phyloP scores from a whole-genome alignment of 129 eudicot genomes.

The Escallonia rubra region DNA sequence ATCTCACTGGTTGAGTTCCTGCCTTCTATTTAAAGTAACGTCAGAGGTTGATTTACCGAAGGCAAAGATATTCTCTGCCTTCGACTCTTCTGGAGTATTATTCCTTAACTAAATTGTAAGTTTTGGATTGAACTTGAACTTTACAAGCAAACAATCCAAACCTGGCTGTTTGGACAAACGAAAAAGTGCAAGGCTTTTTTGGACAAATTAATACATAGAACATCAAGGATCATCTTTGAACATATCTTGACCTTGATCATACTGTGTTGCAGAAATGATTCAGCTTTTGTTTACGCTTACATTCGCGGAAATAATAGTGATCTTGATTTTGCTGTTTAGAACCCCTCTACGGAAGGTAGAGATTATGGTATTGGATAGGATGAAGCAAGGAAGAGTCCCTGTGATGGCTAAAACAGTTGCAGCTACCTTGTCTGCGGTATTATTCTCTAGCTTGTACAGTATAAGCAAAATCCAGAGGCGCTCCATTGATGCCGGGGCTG shows the following conservation, averaged over 20 bases:
- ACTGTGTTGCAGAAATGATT: slow-evolving; percentile 24
- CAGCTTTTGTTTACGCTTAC: slow-evolving; percentile 49
- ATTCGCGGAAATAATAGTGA: slow-evolving; percentile 41
- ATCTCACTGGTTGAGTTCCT: too few relatives aligned
- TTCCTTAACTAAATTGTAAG: slow-evolving; percentile 30
- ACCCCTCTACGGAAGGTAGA: slow-evolving; percentile 64
- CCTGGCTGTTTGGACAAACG: background rate
- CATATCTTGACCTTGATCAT: background rate
- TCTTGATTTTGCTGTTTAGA: slow-evolving; percentile 52
- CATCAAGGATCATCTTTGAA: background rate
- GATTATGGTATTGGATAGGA: slow-evolving; percentile 41
- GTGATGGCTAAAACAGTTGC: slow-evolving; percentile 51
- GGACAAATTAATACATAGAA: background rate
- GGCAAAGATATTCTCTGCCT: too few relatives aligned
- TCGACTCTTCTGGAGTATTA: background rate
- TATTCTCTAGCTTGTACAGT: slow-evolving; percentile 35
- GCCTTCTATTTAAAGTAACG: too few relatives aligned
- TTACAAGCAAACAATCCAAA: slow-evolving; percentile 1
- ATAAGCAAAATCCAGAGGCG: slow-evolving; percentile 34
- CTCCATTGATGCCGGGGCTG: slow-evolving; percentile 21
- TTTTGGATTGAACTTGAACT: slow-evolving; percentile 8
- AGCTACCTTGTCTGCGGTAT: slow-evolving; percentile 42
- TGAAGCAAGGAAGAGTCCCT: slow-evolving; percentile 67
- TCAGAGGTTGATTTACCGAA: too few relatives aligned
- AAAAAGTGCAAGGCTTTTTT: slow-evolving; percentile 3